phyloP scores from a whole-genome alignment of 768 basidiomycete species.

The Collybia mongolica region DNA sequence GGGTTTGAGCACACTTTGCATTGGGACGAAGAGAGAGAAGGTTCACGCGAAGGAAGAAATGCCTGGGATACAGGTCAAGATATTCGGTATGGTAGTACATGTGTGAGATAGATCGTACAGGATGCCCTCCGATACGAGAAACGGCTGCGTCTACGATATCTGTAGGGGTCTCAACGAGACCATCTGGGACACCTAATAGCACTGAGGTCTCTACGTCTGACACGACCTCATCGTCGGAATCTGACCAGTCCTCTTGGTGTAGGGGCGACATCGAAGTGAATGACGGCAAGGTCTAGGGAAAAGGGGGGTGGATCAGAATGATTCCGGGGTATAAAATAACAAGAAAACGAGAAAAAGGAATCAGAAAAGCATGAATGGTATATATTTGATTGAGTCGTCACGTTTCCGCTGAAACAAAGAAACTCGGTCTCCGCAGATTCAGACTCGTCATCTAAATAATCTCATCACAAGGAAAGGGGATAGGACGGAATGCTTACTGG shows the following conservation, averaged over 20 bases:
- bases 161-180: slow-evolving; percentile 49
- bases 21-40: slow-evolving; percentile 57
- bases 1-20: slow-evolving; percentile 72
- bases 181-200: slow-evolving; percentile 80
- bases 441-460: slow-evolving; percentile 74
- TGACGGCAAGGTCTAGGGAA: slow-evolving; percentile 13
- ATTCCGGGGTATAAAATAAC: slow-evolving; percentile 10
- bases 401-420: slow-evolving; percentile 47
- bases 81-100: slow-evolving; percentile 49
- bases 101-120: slow-evolving; percentile 67
- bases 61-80: slow-evolving; percentile 59
- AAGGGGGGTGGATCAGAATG: slow-evolving; percentile 15
- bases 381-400: slow-evolving; percentile 64
- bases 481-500: slow-evolving; percentile 18
- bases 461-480: slow-evolving; percentile 35
- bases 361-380: slow-evolving; percentile 98
- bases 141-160: slow-evolving; percentile 78
- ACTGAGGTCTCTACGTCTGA: slow-evolving; percentile 69
- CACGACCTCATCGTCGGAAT: slow-evolving; percentile 67
- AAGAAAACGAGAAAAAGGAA: slow-evolving; percentile 21
- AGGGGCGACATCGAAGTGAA: slow-evolving; percentile 35
- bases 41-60: slow-evolving; percentile 65
- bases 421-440: slow-evolving; percentile 59
- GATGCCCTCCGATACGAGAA: slow-evolving; percentile 87
- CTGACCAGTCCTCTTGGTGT: slow-evolving; percentile 70